Percentiles rank a stretch among this genome's conserved stretches.
Evolutionary conservation across 1,139 yeast genomes (phyloP).

Genomic region (Casaregolazyma suthepensis): DNA sequence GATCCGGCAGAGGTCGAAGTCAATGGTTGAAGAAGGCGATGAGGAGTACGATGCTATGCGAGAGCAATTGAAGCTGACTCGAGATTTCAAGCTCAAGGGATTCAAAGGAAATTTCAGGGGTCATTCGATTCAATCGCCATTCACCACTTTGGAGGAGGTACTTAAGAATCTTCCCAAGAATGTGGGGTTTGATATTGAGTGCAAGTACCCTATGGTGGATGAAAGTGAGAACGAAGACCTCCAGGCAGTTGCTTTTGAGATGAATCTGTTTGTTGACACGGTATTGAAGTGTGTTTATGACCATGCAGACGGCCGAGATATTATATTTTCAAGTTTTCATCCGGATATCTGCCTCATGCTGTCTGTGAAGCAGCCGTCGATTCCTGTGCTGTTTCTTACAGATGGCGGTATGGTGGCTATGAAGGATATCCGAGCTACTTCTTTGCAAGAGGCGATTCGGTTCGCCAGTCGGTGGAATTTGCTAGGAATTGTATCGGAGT

Average conservation of each 20-base stretch:
- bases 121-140: conserved; percentile 80
- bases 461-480: conserved; percentile 90
- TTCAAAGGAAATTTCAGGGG: conserved; percentile 93
- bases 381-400: conserved; percentile 74
- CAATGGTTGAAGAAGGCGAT: conserved; percentile 23
- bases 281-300: conserved; percentile 78
- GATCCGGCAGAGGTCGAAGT: conserved; percentile 25
- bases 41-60: conserved; percentile 34
- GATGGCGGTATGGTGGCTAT: conserved; percentile 77
- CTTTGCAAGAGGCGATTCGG: conserved; percentile 85
- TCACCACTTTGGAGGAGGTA: conserved; percentile 80
- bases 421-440: conserved; percentile 87
- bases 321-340: conserved; percentile 88
- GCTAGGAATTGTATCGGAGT: conserved; percentile 88
- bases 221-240: conserved; percentile 86
- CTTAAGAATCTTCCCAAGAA: conserved; percentile 72
- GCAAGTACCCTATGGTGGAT: conserved; percentile 93
- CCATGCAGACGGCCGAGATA: conserved; percentile 71
- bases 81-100: conserved; percentile 79
- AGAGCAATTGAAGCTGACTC: conserved; percentile 76
- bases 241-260: conserved; percentile 78
- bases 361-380: conserved; percentile 87
- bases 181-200: conserved; percentile 92
- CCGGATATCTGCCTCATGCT: conserved; percentile 86
- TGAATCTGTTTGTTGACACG: conserved; percentile 77